phyloP scores from a whole-genome alignment of 2,329 filamentous ascomycete species.

The Exophiala mesophila region DNA sequence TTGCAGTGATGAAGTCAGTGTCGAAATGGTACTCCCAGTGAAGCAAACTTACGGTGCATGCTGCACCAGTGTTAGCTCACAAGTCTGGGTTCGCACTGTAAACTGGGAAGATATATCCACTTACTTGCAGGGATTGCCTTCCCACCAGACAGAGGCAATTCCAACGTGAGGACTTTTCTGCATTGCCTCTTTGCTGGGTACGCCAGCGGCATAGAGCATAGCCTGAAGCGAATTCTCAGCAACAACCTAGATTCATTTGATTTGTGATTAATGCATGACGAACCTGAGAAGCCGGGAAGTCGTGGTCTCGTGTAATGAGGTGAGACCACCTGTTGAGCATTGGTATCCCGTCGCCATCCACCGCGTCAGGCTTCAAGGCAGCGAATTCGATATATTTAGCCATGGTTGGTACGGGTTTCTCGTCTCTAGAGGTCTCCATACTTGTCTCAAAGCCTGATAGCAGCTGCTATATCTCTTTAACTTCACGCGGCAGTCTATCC shows the following conservation, averaged over 20 bases:
- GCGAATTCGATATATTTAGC: conserved; percentile 54
- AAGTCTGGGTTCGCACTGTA: no score
- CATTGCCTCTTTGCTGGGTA: conserved; percentile 78
- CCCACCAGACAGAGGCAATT: conserved; percentile 92
- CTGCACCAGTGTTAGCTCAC: no score
- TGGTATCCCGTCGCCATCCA: conserved; percentile 53
- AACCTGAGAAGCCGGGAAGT: conserved; percentile 74
- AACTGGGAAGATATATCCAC: no score
- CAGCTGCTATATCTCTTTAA: no score
- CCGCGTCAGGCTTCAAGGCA: conserved; percentile 46
- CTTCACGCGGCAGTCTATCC: no score
- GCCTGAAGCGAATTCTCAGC: conserved; percentile 50
- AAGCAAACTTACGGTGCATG: no score
- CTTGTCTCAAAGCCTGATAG: no score
- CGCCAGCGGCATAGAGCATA: conserved; percentile 91
- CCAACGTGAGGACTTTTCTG: conserved; percentile 87
- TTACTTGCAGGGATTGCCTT: conserved; percentile 95
- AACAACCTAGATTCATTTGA: not conserved
- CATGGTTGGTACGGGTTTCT: no score
- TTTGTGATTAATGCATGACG: not conserved
- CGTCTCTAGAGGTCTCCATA: no score
- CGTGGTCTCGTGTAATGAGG: conserved; percentile 75
- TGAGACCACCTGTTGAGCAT: conserved; percentile 82
- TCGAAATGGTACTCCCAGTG: no score
- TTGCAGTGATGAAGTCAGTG: no score